Base-by-base conservation (phyloP, 352 stramenopile species). In the Globisporangium spinosum region DNA sequence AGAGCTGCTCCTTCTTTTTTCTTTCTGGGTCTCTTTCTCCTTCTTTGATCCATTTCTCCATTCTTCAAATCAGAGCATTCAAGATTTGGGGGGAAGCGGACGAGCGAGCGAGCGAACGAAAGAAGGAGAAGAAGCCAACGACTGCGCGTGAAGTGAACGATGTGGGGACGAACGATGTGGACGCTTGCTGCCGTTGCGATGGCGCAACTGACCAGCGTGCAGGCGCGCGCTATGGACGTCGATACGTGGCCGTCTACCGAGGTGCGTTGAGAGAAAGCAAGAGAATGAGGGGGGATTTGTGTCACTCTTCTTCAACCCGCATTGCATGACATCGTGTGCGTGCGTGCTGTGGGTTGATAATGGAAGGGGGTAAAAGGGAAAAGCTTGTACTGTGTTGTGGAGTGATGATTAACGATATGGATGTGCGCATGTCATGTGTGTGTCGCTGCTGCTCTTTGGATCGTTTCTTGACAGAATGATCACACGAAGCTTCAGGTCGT, bases 401-500 rank as follows among this genome's bases (percentile, higher is more conserved):
- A 58, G 71, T 57, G 72, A 45, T 40, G 29, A 64, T 3, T 68
- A 38, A 68, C 49, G 43, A 12, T 22, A 22, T 51, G 43, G 17
- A 23, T 51, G 43, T 23, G 43, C 7, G 43, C 20, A 12, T 23
- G 43, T 32, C 29, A 32, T 51, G 34, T 45, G 32, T 22, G n/a
- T 58, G 29, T 20, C 5, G 7, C 62, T 65, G 9, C 8, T n/a
- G 62, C 45, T 60, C 27, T 51, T 69, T 62, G 45, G 32, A 10
- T 62, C 55, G 2, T 13, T 51, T 51, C 59, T 25, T 60, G 49
- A 23, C 68, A 95, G 85, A 94, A 76, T 70, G 87, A 94, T 67
- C 87, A 95, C 81, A 94, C 85, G 25, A 95, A 96, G 80, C 73
- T 96, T 66, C 85, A 97, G 76, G 77, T 97, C 53, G 83, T 96